Evolutionary conservation across 192 early-diverging fungal genomes (phyloP), one percentile per base, ranked within the genome.

Genomic region (Backusella psychrophila): DNA sequence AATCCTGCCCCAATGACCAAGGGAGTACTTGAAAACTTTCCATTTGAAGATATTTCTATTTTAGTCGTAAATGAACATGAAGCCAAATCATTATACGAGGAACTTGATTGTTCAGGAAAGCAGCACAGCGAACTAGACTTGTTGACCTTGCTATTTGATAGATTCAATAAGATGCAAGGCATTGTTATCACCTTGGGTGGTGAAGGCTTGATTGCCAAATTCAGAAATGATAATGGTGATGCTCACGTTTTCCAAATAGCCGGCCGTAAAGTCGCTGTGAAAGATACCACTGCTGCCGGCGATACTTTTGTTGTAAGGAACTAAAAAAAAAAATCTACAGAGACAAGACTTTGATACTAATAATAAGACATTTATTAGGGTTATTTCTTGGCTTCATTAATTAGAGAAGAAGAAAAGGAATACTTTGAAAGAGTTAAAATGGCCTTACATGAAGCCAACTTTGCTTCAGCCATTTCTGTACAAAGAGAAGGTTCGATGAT

Each of bases 11-110:
- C 96, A 9, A 88, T 95, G 80, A 75, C 84, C 42, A 14, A 74
- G 66, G 71, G 71, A 67, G 77, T 87, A 78, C 81, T 75, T 26
- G 73, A 71, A 46, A 72, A 81, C 74, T 92, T 85, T 66, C 86
- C 81, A 3, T 71, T 93, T 35, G 83, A 93, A 12, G 65, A 87
- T 39, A 89, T 93, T 12, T 91, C 94, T 70, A 87, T 95, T 41
- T 82, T 98, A 69, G 82, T 97, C 3, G 80, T 96, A 49, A 98
- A 98, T 78, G 90, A 94, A 75, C 84, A 82, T 15, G 96, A 98
- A 78, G 89, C 94, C 0, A 71, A 79, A 4, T 78, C 72, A 29
- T 74, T 95, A 17, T 81, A 86, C 9, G 26, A 76, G 12, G 77
- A 84, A 29, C 9, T 85, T 31, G 78, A 72, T 1, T 35, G 66